Conservation (phyloP, 768 basidiomycete species). For the Porpolomopsis calyptriformis region DNA sequence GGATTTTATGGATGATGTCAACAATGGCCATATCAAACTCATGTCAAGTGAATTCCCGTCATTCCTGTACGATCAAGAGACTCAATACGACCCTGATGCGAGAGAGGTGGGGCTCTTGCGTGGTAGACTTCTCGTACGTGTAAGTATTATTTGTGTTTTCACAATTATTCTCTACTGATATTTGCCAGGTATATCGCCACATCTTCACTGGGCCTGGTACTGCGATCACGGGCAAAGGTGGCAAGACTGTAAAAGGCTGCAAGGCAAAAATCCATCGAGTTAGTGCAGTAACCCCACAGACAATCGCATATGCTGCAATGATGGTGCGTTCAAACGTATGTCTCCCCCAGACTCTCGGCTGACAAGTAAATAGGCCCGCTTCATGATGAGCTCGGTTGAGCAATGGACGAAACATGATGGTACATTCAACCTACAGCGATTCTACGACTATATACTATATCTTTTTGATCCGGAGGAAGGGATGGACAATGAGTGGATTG, state of each 20-base stretch:
- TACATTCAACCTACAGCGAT: no score
- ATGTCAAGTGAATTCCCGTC: neutral
- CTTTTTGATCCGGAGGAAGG: no score
- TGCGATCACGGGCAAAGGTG: neutral
- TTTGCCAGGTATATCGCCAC: conserved; percentile 2
- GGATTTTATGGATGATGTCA: neutral
- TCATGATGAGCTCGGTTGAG: no score
- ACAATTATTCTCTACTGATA: neutral
- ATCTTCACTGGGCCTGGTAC: conserved; percentile 5
- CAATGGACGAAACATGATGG: no score
- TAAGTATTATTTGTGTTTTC: neutral
- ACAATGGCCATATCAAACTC: neutral
- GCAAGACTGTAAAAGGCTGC: conserved; percentile 1
- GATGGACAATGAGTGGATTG: no score
- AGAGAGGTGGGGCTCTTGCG: neutral
- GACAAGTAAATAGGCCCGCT: no score
- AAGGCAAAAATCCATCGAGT: conserved; percentile 5
- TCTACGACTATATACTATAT: no score
- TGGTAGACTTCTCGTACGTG: neutral
- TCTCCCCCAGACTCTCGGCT: no score
- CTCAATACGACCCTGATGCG: neutral
- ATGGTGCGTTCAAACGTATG: conserved; percentile 16
- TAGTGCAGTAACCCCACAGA: conserved; percentile 14
- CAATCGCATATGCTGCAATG: conserved; percentile 22
- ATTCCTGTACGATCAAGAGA: neutral